These are phyloP conservation scores for Corchorus capsularis DNA, from an alignment of 345 rosid species.

Conservation along the genomic window DNA sequence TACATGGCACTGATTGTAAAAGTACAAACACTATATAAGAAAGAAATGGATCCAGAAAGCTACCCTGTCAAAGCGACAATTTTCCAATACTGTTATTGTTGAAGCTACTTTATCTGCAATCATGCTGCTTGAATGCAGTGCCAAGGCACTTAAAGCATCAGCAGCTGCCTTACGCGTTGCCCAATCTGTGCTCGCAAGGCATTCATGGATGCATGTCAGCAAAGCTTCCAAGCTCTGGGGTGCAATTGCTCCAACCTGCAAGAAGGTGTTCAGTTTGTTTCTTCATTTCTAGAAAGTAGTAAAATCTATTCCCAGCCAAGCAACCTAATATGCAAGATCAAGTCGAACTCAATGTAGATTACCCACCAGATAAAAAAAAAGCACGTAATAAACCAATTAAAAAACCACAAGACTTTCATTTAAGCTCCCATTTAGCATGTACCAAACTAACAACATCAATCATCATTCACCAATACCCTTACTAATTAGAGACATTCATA, in stretches of 20 bases:
- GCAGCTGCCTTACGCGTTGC: conserved; percentile 96
- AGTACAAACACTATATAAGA: not conserved
- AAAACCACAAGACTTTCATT: not conserved
- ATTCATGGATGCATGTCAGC: conserved; percentile 82
- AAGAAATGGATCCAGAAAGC: conserved; percentile 10
- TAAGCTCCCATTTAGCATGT: conserved; percentile 1
- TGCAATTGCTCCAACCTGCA: conserved; percentile 91
- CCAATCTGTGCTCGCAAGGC: conserved; percentile 97
- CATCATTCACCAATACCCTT: not conserved
- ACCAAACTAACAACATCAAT: not conserved
- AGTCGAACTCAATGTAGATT: not conserved
- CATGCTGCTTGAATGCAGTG: conserved; percentile 74
- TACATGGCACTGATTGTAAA: not conserved
- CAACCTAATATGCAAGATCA: not conserved
- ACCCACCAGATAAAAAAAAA: not conserved
- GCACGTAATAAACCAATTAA: conserved; percentile 10
- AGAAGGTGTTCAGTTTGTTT: conserved; percentile 10
- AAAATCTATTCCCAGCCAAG: not conserved
- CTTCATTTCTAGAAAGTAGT: not conserved
- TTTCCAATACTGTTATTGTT: conserved; percentile 72
- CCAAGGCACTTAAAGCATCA: conserved; percentile 77
- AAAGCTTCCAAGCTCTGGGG: conserved; percentile 78
- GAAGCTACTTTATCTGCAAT: conserved; percentile 64
- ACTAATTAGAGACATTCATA: not conserved
- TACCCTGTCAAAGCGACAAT: conserved; percentile 96